Conservation (phyloP, 1,284 basidiomycete genomes). For the Tilletia walkeri region DNA sequence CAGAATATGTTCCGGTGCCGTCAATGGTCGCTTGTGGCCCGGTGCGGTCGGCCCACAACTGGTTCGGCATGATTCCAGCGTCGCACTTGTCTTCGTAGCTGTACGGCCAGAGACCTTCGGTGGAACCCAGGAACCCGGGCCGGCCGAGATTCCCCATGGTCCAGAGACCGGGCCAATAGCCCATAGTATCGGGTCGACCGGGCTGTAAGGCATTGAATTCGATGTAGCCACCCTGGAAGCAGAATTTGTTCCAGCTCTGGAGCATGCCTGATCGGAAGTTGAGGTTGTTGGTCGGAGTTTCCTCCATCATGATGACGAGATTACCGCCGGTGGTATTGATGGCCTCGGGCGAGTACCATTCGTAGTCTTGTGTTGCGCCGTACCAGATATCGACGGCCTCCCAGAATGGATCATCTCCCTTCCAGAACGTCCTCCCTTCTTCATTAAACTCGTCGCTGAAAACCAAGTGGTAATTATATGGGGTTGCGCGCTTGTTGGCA, state of each 20-base stretch:
- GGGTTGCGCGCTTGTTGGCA: slow-evolving; percentile 20
- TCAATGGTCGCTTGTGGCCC: not conserved
- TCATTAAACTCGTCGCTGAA: slow-evolving; percentile 22
- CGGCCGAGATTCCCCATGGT: slow-evolving; percentile 48
- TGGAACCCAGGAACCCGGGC: slow-evolving; percentile 46
- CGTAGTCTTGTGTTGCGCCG: slow-evolving; percentile 46
- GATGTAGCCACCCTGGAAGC: slow-evolving; percentile 55
- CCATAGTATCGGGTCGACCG: slow-evolving; percentile 47
- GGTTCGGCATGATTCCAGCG: slow-evolving; percentile 18
- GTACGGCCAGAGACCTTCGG: slow-evolving; percentile 56
- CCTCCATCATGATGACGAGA: slow-evolving; percentile 42
- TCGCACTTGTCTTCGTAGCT: slow-evolving; percentile 54
- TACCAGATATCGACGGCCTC: slow-evolving; percentile 54
- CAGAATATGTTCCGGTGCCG: not conserved
- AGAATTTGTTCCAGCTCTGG: slow-evolving; percentile 55
- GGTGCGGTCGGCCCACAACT: not conserved
- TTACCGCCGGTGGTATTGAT: slow-evolving; percentile 46
- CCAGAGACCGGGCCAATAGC: slow-evolving; percentile 59
- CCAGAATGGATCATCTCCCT: slow-evolving; percentile 40
- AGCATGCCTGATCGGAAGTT: slow-evolving; percentile 54
- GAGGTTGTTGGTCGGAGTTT: slow-evolving; percentile 41
- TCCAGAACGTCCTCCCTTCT: slow-evolving; percentile 21
- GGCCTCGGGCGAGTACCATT: slow-evolving; percentile 56
- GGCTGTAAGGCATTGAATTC: slow-evolving; percentile 36
- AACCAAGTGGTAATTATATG: slow-evolving; percentile 17